phyloP scores from a whole-genome alignment of 371 early-diverging fungal species.

The Mucor lusitanicus region DNA sequence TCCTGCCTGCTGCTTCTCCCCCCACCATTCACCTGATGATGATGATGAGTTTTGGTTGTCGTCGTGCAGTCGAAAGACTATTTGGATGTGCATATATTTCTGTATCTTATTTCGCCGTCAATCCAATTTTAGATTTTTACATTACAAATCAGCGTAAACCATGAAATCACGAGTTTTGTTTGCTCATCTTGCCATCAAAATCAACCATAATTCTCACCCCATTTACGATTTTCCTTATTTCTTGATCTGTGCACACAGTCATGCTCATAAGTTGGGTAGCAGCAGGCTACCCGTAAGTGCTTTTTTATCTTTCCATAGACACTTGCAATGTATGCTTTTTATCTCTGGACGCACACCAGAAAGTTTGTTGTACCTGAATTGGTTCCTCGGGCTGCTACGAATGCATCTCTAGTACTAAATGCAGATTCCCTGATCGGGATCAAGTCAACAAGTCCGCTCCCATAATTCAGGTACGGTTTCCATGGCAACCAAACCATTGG shows the following conservation, averaged over 20 bases:
- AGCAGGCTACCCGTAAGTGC: too few species aligned
- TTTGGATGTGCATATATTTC: background rate
- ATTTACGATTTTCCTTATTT: background rate
- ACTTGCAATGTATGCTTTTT: too few species aligned
- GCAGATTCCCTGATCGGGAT: too few species aligned
- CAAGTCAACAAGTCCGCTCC: too few species aligned
- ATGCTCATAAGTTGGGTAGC: background rate
- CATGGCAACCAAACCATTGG: too few species aligned
- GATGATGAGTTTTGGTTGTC: background rate
- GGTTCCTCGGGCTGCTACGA: too few species aligned
- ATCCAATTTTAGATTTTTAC: background rate
- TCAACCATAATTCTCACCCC: background rate
- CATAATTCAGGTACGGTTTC: too few species aligned
- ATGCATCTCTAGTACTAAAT: too few species aligned
- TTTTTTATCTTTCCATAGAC: too few species aligned
- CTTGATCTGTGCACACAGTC: background rate
- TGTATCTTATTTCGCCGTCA: background rate
- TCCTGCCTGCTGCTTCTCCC: too few species aligned
- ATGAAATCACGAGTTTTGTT: background rate
- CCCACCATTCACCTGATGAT: background rate
- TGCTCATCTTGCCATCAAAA: background rate
- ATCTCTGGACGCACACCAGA: too few species aligned
- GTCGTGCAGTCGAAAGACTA: background rate
- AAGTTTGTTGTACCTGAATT: too few species aligned
- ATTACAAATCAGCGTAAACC: background rate